Evolutionary conservation across 352 stramenopile species (phyloP).

Genomic region (Pythium volutum): DNA sequence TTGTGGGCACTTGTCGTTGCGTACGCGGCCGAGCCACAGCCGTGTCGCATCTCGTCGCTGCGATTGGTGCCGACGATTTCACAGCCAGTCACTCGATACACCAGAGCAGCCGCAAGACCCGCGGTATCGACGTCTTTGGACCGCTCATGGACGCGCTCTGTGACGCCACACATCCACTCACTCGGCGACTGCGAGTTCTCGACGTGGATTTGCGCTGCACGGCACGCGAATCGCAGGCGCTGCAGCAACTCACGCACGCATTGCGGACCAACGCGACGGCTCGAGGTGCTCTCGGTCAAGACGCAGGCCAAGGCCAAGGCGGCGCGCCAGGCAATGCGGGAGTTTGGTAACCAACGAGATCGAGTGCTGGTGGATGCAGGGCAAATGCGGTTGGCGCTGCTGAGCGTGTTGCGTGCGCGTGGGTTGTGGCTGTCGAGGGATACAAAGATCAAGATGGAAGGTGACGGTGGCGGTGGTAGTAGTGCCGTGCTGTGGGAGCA

Average conservation of each 20-base stretch:
- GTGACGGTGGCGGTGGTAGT: not conserved
- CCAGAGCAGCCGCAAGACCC: no score
- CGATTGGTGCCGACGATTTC: not conserved
- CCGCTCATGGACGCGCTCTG: conserved; percentile 7
- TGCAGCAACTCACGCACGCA: conserved; percentile 1
- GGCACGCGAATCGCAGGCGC: not conserved
- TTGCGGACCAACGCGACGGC: conserved; percentile 1
- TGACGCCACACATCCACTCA: not conserved
- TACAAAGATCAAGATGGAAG: no score
- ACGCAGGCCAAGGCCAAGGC: conserved; percentile 10
- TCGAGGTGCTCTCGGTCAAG: not conserved
- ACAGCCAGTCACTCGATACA: no score
- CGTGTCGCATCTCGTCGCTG: conserved; percentile 9
- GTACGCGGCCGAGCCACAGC: not conserved
- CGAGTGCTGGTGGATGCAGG: not conserved
- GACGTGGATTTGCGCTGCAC: conserved; percentile 1
- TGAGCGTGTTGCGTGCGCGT: conserved; percentile 8
- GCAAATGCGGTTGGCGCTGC: not conserved
- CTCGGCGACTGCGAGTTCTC: conserved; percentile 1
- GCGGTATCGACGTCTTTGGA: not conserved
- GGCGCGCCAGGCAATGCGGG: not conserved
- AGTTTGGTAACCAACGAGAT: not conserved
- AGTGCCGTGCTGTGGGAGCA: not conserved
- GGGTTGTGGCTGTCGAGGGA: no score
- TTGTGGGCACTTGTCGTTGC: conserved; percentile 7